Conservation (phyloP, 2,329 filamentous ascomycete species). For the Talaromyces sp. region DNA sequence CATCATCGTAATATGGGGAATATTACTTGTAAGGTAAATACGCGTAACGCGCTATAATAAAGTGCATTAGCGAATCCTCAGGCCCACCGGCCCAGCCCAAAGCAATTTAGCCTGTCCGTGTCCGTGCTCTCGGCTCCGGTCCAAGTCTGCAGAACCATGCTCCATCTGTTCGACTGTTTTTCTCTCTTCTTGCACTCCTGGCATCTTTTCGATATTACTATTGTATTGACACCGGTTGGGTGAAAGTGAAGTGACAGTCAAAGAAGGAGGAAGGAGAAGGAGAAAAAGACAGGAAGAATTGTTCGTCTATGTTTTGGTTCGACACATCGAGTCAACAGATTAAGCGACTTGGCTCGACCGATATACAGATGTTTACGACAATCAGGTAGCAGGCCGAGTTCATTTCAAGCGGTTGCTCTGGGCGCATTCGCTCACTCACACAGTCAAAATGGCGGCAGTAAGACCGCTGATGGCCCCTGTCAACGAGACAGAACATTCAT, state of each 20-base stretch:
- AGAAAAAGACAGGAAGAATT: background rate
- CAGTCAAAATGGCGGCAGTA: background rate
- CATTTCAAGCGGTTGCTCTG: background rate
- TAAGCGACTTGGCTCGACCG: background rate
- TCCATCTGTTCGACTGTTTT: background rate
- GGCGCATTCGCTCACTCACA: background rate
- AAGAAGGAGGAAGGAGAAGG: background rate
- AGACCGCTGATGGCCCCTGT: constrained; percentile 33
- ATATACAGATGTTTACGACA: background rate
- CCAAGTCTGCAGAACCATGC: background rate
- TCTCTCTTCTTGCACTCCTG: background rate
- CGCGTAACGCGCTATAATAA: constrained; percentile 1
- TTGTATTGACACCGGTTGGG: background rate
- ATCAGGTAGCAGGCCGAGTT: background rate
- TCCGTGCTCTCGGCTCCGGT: constrained; percentile 14
- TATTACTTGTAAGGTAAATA: background rate
- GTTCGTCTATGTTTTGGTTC: background rate
- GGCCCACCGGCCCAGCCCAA: background rate
- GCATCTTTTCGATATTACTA: background rate
- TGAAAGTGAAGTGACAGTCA: background rate
- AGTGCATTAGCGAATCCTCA: constrained; percentile 4
- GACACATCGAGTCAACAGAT: background rate
- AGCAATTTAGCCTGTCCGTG: constrained; percentile 2
- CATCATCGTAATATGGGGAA: background rate
- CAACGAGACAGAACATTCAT: constrained; percentile 56